A percentile compares a stretch with the other conserved stretches of the same genome.
These are phyloP conservation scores for Lathyrus sativus DNA, from an alignment of 306 rosid genomes.

Conservation along the genomic window DNA sequence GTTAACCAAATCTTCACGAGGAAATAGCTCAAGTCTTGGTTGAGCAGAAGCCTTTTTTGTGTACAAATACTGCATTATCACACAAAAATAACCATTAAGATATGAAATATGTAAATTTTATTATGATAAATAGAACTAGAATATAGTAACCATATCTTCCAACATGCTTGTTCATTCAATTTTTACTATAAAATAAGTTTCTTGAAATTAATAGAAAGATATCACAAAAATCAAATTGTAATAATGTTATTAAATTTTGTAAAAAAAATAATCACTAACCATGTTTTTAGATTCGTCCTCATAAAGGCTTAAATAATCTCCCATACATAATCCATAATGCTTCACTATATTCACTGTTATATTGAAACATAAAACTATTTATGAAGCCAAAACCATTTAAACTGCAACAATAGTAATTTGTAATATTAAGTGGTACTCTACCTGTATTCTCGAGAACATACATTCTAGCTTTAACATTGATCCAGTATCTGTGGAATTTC, in stretches of 20 bases:
- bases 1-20: background rate
- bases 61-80: constrained; percentile 40
- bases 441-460: constrained; percentile 68
- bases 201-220: background rate
- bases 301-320: constrained; percentile 57
- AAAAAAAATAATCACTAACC: constrained; percentile 50
- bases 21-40: background rate
- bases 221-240: background rate
- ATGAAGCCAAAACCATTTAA: background rate
- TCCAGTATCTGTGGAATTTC: constrained; percentile 58
- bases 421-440: constrained; percentile 11
- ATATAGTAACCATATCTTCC: background rate
- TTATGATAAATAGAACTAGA: background rate
- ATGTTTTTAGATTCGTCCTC: constrained; percentile 55
- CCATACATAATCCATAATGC: constrained; percentile 46
- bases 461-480: constrained; percentile 65
- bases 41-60: constrained; percentile 7
- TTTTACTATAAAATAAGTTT: too few relatives aligned
- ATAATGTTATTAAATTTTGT: too few relatives aligned
- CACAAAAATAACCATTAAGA: background rate
- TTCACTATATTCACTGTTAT: constrained; percentile 55
- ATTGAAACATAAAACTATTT: constrained; percentile 16
- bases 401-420: background rate
- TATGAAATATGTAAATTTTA: background rate
- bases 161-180: background rate